Conservation (phyloP, 2,329 filamentous ascomycete genomes). For the Fusarium tjaetaba region DNA sequence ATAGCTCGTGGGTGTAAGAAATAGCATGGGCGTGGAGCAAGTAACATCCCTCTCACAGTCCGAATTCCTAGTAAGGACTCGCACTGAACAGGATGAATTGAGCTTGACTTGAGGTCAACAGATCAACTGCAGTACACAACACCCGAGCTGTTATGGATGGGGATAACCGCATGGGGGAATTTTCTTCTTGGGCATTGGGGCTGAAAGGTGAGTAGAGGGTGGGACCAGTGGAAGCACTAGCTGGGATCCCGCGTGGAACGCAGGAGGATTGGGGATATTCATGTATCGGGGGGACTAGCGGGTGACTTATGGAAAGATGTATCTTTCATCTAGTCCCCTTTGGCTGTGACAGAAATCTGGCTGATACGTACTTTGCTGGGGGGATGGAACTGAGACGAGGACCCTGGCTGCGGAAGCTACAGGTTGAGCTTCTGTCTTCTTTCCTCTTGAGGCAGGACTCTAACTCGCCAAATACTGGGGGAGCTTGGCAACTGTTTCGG, state of each 20-base stretch:
- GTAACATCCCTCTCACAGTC: neutral
- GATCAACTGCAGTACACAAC: constrained; percentile 10
- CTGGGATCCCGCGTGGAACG: constrained; percentile 40
- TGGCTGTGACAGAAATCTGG: constrained; percentile 12
- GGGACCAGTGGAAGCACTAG: constrained; percentile 13
- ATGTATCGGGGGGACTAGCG: constrained; percentile 36
- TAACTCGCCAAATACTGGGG: constrained; percentile 24
- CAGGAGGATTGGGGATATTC: constrained; percentile 34
- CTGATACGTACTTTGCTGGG: constrained; percentile 29
- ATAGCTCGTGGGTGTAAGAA: neutral
- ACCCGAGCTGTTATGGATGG: constrained; percentile 31
- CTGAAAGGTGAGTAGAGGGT: constrained; percentile 36
- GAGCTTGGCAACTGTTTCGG: constrained; percentile 25
- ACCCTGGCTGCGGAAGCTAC: constrained; percentile 34
- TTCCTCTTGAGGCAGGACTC: constrained; percentile 37
- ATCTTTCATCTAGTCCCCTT: neutral
- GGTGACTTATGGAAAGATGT: neutral
- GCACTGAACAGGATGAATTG: neutral
- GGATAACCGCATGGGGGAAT: constrained; percentile 37
- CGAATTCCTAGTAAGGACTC: neutral
- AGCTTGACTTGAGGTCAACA: constrained; percentile 18
- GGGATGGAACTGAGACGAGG: constrained; percentile 15
- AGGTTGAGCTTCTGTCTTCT: constrained; percentile 34
- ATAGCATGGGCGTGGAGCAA: constrained; percentile 5
- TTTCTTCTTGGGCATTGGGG: constrained; percentile 38